These are phyloP conservation scores for Trametopsis cervina DNA, from an alignment of 768 basidiomycete species.

Conservation along the genomic window DNA sequence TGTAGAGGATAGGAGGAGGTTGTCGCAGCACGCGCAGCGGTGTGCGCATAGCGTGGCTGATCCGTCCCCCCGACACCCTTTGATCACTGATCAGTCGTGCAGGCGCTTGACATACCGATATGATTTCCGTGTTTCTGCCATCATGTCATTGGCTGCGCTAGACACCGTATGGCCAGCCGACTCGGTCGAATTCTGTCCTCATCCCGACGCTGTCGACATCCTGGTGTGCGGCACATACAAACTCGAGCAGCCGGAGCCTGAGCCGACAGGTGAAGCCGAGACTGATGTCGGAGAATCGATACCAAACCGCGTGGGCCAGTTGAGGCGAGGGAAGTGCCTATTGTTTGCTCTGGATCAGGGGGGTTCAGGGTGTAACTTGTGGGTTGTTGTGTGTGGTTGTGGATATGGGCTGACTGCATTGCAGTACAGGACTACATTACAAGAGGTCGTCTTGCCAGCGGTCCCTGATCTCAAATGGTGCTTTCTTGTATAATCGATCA, in stretches of 20 bases:
- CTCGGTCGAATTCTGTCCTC: slow-evolving; percentile 87
- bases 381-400: not conserved
- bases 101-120: too few species aligned
- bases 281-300: too few species aligned
- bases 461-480: slow-evolving; percentile 96
- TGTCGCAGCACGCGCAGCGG: not conserved
- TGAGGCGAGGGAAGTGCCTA: slow-evolving; percentile 65
- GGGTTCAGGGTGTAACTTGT: not conserved
- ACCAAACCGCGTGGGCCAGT: too few species aligned
- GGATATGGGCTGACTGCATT: not conserved
- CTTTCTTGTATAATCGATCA: too few species aligned
- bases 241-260: slow-evolving; percentile 36
- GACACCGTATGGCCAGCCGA: slow-evolving; percentile 86
- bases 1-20: not conserved
- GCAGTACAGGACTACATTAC: slow-evolving; percentile 44
- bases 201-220: slow-evolving; percentile 46
- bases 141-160: slow-evolving; percentile 15
- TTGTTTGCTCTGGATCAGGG: slow-evolving; percentile 43
- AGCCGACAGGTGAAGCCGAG: slow-evolving; percentile 3
- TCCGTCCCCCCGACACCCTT: not conserved
- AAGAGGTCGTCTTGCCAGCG: slow-evolving; percentile 70
- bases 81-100: not conserved
- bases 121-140: not conserved
- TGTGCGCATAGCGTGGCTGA: not conserved
- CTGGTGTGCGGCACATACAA: slow-evolving; percentile 93